Percentiles rank a stretch among this genome's conserved stretches.
Evolutionary conservation across 2,329 filamentous ascomycete genomes (phyloP).

Genomic region (Trichoderma simmonsii): DNA sequence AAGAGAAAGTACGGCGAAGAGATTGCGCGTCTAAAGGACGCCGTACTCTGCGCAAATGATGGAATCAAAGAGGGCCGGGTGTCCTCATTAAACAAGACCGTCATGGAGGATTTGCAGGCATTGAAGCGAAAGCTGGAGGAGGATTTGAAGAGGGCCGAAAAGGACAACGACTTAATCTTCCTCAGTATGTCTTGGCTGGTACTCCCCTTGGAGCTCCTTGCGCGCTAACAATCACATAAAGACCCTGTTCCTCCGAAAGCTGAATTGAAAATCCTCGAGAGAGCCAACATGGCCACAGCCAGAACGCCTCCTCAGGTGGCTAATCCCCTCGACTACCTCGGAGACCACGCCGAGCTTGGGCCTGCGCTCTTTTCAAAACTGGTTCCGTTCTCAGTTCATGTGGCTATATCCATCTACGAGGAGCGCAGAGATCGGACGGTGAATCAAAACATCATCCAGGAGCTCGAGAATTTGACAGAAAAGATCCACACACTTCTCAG

Average conservation of each 20-base stretch:
- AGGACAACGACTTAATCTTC: conserved; percentile 96
- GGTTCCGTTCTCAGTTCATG: conserved; percentile 92
- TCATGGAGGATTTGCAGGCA: conserved; percentile 77
- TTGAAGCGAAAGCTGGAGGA: conserved; percentile 80
- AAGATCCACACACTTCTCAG: conserved; percentile 75
- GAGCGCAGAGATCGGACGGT: conserved; percentile 87
- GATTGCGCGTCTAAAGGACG: conserved; percentile 80
- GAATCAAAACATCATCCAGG: conserved; percentile 80
- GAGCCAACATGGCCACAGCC: conserved; percentile 82
- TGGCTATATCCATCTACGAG: conserved; percentile 92
- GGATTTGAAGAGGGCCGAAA: conserved; percentile 87
- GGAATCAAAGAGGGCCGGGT: conserved; percentile 76
- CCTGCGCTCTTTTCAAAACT: conserved; percentile 84
- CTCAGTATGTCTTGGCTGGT: conserved; percentile 52
- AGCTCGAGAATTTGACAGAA: conserved; percentile 77
- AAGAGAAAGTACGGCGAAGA: conserved; percentile 95
- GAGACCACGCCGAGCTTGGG: conserved; percentile 76
- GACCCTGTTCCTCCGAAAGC: conserved; percentile 81
- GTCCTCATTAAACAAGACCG: conserved; percentile 73
- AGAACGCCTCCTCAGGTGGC: conserved; percentile 78
- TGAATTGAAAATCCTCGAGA: conserved; percentile 79
- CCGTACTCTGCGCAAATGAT: conserved; percentile 77
- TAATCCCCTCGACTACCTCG: conserved; percentile 75
- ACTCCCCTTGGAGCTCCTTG: neutral
- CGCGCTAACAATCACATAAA: conserved; percentile 55